Conservation (phyloP, 73 alveolate genomes). For the Paramecium tetraurelia region DNA sequence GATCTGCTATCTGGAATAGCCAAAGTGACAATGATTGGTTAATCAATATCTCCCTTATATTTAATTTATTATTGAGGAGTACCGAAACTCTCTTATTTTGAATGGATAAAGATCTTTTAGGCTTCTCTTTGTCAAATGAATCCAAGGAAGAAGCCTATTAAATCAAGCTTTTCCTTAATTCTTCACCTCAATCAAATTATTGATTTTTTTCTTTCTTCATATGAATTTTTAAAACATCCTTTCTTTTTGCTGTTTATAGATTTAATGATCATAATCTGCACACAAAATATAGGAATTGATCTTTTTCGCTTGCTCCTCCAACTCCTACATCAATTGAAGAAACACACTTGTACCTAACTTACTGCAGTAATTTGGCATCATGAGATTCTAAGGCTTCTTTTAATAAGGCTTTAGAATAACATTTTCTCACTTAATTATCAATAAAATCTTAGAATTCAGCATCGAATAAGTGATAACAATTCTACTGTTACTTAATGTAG, state of each 20-base stretch:
- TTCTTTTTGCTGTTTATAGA: conserved; percentile 15
- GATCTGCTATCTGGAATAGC: conserved; percentile 13
- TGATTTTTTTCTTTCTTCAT: conserved; percentile 9
- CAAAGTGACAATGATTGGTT: neutral
- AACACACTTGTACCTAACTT: neutral
- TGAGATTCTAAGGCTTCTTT: neutral
- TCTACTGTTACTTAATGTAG: neutral
- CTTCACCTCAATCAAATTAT: conserved; percentile 43
- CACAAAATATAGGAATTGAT: conserved; percentile 34
- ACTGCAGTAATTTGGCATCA: neutral
- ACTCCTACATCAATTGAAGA: conserved; percentile 25
- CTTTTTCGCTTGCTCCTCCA: conserved; percentile 39
- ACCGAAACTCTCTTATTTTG: neutral
- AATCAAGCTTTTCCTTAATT: conserved; percentile 28
- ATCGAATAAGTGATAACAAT: conserved; percentile 42
- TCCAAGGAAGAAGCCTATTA: neutral
- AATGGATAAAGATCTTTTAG: neutral
- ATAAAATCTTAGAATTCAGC: conserved; percentile 43
- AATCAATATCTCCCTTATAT: conserved; percentile 3
- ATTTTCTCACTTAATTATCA: conserved; percentile 30
- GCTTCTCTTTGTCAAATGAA: neutral
- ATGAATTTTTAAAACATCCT: conserved; percentile 12
- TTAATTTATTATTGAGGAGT: neutral
- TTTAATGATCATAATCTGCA: neutral
- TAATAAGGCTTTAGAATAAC: neutral